Conservation (phyloP, 2,329 filamentous ascomycete species). For the Aspergillus brasiliensis region DNA sequence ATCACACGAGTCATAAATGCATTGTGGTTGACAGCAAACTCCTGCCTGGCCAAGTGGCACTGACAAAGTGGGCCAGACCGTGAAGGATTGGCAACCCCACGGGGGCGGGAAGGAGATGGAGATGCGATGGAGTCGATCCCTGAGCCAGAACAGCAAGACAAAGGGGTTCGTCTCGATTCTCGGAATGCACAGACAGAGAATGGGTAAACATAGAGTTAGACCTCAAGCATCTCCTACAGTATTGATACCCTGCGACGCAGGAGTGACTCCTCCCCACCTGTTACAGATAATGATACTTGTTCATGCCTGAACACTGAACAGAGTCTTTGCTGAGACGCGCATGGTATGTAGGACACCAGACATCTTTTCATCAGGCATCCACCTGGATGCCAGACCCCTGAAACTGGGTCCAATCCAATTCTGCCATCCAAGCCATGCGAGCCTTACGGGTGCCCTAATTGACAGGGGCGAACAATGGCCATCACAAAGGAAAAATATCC, state of each 20-base stretch:
- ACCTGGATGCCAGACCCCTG: not conserved
- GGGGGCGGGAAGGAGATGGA: conserved; percentile 8
- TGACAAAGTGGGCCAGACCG: conserved; percentile 1
- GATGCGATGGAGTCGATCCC: conserved; percentile 7
- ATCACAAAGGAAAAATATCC: not conserved
- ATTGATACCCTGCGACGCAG: not conserved
- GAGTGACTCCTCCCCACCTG: not conserved
- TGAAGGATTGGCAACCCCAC: conserved; percentile 6
- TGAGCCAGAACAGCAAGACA: not conserved
- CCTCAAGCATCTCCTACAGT: not conserved
- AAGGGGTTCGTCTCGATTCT: not conserved
- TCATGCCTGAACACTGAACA: not conserved
- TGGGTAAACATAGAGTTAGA: not conserved
- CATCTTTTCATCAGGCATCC: conserved; percentile 4
- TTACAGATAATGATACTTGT: not conserved
- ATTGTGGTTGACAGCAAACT: not conserved
- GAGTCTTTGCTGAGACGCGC: not conserved
- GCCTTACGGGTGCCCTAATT: not conserved
- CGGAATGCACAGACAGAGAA: not conserved
- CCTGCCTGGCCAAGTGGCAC: not conserved
- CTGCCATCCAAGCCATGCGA: not conserved
- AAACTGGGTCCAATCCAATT: not conserved
- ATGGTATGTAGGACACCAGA: not conserved
- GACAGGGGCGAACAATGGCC: not conserved
- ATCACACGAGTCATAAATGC: not conserved